Conservation (phyloP, 805 yeast species). For the Wickerhamiella siamensis region DNA sequence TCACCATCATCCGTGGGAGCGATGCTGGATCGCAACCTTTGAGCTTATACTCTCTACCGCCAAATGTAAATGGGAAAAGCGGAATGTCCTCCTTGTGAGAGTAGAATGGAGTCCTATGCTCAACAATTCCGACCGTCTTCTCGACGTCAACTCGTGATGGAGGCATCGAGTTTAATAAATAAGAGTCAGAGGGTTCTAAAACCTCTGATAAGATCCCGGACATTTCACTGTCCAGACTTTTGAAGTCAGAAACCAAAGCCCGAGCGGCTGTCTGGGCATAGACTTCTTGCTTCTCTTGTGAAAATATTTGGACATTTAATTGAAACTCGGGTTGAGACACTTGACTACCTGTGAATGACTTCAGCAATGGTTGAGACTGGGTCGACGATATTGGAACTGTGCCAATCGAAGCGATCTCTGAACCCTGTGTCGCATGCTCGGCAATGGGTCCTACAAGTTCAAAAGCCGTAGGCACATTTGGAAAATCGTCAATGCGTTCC, state of each 20-base stretch:
- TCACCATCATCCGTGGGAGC: conserved; percentile 22
- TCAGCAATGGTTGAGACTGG: background rate
- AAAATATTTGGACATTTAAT: background rate
- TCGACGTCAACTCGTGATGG: conserved; percentile 27
- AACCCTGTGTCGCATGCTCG: background rate
- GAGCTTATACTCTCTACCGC: conserved; percentile 47
- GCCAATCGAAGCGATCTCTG: background rate
- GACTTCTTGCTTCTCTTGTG: background rate
- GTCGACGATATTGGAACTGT: background rate
- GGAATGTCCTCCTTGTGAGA: conserved; percentile 40
- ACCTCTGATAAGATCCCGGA: background rate
- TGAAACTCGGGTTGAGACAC: background rate
- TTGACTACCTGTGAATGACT: background rate
- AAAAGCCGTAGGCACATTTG: background rate
- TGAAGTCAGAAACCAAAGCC: background rate
- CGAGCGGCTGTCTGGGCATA: background rate
- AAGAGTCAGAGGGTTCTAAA: background rate
- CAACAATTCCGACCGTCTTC: conserved; percentile 31
- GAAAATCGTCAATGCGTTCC: background rate
- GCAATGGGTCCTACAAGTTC: background rate
- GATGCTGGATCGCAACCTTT: conserved; percentile 27
- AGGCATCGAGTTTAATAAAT: conserved; percentile 4
- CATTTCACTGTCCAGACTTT: background rate
- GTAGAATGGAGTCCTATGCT: conserved; percentile 52
- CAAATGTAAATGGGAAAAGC: conserved; percentile 42